Evolutionary conservation across 768 basidiomycete genomes (phyloP).

Genomic region (Termitomyces sp.): DNA sequence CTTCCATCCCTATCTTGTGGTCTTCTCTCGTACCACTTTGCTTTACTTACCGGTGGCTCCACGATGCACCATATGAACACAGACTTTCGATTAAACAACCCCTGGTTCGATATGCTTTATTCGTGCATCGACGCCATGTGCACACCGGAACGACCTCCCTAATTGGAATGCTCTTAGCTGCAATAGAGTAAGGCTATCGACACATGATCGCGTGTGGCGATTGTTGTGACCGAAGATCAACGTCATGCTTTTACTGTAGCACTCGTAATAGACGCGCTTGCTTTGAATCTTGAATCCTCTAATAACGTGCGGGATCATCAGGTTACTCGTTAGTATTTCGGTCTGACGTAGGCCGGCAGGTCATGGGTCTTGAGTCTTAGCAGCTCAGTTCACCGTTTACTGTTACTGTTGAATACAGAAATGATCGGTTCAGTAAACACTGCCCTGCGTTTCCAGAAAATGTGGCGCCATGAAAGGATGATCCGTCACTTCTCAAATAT

Average conservation of each 20-base stretch:
- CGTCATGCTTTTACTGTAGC: background rate
- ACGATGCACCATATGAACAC: background rate
- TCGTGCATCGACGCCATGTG: conserved; percentile 7
- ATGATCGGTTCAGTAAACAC: background rate
- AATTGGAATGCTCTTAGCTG: background rate
- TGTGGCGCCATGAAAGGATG: background rate
- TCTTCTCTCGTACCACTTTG: conserved; percentile 10
- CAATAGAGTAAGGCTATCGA: conserved; percentile 4
- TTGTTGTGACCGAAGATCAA: conserved; percentile 5
- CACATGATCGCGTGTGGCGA: background rate
- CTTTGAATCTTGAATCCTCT: background rate
- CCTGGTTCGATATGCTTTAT: conserved; percentile 4
- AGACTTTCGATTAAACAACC: background rate
- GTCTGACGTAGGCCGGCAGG: background rate
- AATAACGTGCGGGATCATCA: background rate
- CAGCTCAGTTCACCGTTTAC: background rate
- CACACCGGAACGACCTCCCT: background rate
- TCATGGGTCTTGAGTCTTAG: background rate
- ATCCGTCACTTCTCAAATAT: background rate
- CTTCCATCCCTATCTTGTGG: background rate
- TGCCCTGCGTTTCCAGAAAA: background rate
- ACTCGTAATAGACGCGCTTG: conserved; percentile 1
- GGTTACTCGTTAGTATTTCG: background rate
- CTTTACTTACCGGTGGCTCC: conserved; percentile 4
- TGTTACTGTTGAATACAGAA: too few species aligned